Evolutionary conservation across 495 filamentous ascomycete genomes (phyloP).

Genomic region (Neurospora terricola): DNA sequence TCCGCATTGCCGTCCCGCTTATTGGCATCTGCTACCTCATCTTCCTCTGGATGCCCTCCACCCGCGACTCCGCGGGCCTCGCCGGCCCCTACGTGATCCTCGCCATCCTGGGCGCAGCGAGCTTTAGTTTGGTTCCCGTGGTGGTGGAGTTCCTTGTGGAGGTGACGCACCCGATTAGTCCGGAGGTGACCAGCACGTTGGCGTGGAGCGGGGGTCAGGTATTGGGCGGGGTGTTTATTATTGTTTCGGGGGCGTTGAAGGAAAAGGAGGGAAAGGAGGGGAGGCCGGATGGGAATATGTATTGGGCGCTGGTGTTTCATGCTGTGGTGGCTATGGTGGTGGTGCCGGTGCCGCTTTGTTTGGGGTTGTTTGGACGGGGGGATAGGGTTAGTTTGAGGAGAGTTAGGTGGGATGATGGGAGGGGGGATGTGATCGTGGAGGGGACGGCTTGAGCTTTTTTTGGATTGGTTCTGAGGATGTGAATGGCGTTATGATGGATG

Average conservation of each 20-base stretch:
- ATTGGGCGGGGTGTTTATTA: slow-evolving; percentile 71
- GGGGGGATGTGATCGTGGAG: not conserved
- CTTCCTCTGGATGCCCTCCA: slow-evolving; percentile 72
- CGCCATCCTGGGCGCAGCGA: slow-evolving; percentile 64
- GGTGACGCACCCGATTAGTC: slow-evolving; percentile 76
- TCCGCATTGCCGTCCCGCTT: slow-evolving; percentile 68
- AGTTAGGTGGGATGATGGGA: slow-evolving; percentile 32
- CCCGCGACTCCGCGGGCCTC: slow-evolving; percentile 38
- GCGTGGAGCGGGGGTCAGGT: slow-evolving; percentile 78
- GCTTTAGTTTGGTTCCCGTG: slow-evolving; percentile 74
- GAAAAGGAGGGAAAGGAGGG: slow-evolving; percentile 45
- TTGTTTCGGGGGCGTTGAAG: slow-evolving; percentile 72
- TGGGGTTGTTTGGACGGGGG: slow-evolving; percentile 55
- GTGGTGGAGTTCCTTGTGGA: slow-evolving; percentile 81
- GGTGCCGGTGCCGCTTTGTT: slow-evolving; percentile 53
- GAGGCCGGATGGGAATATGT: slow-evolving; percentile 59
- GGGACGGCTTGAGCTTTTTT: not conserved
- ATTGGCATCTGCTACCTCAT: slow-evolving; percentile 62
- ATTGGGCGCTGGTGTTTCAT: slow-evolving; percentile 63
- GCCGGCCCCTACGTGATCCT: slow-evolving; percentile 63
- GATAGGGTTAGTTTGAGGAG: slow-evolving; percentile 45
- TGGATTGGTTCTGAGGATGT: too few relatives aligned
- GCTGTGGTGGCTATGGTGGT: slow-evolving; percentile 57
- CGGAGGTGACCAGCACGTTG: slow-evolving; percentile 73
- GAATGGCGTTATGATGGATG: slow-evolving; percentile 1